phyloP scores from a whole-genome alignment of 2,329 filamentous ascomycete species.

The Fusarium armeniacum region DNA sequence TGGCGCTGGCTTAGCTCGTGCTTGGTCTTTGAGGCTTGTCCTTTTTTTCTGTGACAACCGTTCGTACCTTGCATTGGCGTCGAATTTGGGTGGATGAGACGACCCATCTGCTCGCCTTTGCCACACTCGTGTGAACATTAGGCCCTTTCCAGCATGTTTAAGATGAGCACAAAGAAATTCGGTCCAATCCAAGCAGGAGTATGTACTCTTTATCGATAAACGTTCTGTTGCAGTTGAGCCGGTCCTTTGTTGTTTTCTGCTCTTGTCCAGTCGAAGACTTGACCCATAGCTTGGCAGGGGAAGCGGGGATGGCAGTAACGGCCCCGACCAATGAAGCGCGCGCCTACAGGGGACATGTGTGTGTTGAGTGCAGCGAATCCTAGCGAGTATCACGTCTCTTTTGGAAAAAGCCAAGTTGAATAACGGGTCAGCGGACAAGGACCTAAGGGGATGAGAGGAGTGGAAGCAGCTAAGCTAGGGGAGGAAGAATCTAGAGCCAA shows the following conservation, averaged over 20 bases:
- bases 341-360: constrained; percentile 32
- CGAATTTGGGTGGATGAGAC: constrained; percentile 3
- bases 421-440: constrained; percentile 14
- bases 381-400: constrained; percentile 25
- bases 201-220: constrained; percentile 38
- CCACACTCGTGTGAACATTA: constrained; percentile 36
- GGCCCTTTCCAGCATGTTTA: constrained; percentile 30
- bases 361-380: constrained; percentile 31
- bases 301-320: constrained; percentile 16
- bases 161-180: constrained; percentile 36
- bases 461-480: background rate
- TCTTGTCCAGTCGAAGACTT: constrained; percentile 21
- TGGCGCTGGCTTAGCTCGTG: constrained; percentile 29
- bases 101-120: constrained; percentile 17
- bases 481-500: constrained; percentile 29
- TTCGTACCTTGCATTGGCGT: constrained; percentile 47
- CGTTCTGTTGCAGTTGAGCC: background rate
- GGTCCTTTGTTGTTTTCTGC: constrained; percentile 25
- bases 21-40: constrained; percentile 18
- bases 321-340: constrained; percentile 44
- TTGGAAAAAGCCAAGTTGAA: constrained; percentile 32
- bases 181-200: constrained; percentile 36
- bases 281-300: constrained; percentile 46
- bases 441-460: background rate
- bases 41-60: constrained; percentile 37